Evolutionary conservation across 495 filamentous ascomycete genomes (phyloP), one percentile per base, ranked within the genome.

Genomic region (Polyplosphaeria fusca): DNA sequence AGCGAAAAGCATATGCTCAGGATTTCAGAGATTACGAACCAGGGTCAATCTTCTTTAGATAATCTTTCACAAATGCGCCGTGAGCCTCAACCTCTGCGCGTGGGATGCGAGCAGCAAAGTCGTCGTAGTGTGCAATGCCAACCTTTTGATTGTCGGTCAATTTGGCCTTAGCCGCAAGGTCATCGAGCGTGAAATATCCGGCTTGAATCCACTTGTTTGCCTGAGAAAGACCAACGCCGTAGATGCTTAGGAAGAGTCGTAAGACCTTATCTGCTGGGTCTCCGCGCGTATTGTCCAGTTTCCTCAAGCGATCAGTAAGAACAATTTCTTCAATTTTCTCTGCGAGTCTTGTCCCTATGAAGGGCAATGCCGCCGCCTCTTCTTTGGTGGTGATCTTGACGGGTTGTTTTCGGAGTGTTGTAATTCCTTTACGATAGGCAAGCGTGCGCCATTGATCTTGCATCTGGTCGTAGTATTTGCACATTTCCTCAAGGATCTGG

Each of bases 291-390:
- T 81, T 79, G 0, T 95, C 88, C 2, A 96, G 76, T 32, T 86
- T 82, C 18, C 82, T 78, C 0, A 98, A 81, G 13, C 76, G 76
- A 65, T 91, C 82, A 0, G 92, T 96, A 48, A 71, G 68, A 4
- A 81, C 89, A 43, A 96, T 96, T 66, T 98, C 93, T 64, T 94
- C 86, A 51, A 98, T 96, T 64, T 96, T 96, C 37, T 78, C 76
- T 0, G 93, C 93, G 14, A 98, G 69, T 11, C 89, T 80, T 5
- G 73, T 50, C 26, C 93, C 93, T 58, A 98, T 86, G 50, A 80
- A 80, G 0, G 85, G 82, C 2, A 96, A 79, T 5, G 68, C 63
- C 18, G 73, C 70, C 0, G 93, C 93, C 70, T 95, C 79, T 25
- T 82, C 74, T 42, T 77, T 79, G 12, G 84, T 89, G 9, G 65